Base-by-base conservation (phyloP, 352 stramenopile species). In the Salisapilia sapeloensis region DNA sequence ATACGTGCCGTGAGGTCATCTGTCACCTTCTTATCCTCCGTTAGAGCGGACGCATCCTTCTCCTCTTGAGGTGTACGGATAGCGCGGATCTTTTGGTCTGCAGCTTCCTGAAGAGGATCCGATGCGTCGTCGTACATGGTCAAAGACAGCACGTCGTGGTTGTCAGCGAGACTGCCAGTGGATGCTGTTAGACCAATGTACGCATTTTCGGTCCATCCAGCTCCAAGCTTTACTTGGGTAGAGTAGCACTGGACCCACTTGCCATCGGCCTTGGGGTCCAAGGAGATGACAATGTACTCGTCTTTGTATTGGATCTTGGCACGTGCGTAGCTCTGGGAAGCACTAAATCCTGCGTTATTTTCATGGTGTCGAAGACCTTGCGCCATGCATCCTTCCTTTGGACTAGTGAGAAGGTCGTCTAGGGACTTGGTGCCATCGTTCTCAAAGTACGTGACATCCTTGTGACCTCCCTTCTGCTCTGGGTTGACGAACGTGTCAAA, bases 401-500 rank as follows among this genome's bases (percentile, higher is more conserved):
- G 35, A 48, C 60, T 55, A 17, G 82, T 53, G 33, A 82, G 70
- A 8, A 86, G 52, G 35, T 86, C 60, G 47, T 90, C 74, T 35
- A 86, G 56, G 22, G 58, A 63, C 41, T 77, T 76, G 7, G 60
- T 56, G 35, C 71, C 71, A 38, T 90, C 62, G 48, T 84, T 90
- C 46, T 72, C 57, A 15, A 84, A 65, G 15, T 85, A 69, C 32
- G 63, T 81, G 44, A 90, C 67, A 40, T 90, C 74, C 48, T 83
- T 77, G 54, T 90, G 74, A 17, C 72, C 72, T 14, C 70, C 74
- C 19, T 31, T 39, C 40, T 86, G 67, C 42, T 90, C 74, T 44
- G 55, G 34, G 46, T 90, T 90, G 22, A 82, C 55, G 52, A 86
- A 90, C 42, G 74, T 90, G 43, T 90, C 74, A 38, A 90, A 80